These are phyloP conservation scores for Boletus bicolor DNA, from an alignment of 768 basidiomycete genomes.

Conservation along the genomic window DNA sequence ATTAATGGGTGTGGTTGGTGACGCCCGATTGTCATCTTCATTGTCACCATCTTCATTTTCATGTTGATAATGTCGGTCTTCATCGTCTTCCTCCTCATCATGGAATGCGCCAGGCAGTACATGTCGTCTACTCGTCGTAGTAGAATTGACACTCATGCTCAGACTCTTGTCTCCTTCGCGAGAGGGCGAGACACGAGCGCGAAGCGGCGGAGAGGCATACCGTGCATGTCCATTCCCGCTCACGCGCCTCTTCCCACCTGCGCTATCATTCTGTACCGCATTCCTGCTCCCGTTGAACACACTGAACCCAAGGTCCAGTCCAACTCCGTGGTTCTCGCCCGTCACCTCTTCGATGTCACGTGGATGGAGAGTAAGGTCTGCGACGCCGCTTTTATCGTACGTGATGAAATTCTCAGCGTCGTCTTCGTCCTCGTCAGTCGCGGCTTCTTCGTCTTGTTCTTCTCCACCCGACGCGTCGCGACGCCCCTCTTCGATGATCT, in stretches of 20 bases:
- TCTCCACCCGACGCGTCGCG: neutral
- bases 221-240: neutral
- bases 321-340: slow-evolving; percentile 2
- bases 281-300: slow-evolving; percentile 16
- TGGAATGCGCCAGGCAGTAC: slow-evolving; percentile 47
- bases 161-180: slow-evolving; percentile 14
- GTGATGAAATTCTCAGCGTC: slow-evolving; percentile 19
- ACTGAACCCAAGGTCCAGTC: slow-evolving; percentile 18
- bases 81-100: slow-evolving; percentile 38
- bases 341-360: slow-evolving; percentile 9
- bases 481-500: slow-evolving; percentile 8
- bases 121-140: slow-evolving; percentile 22
- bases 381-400: slow-evolving; percentile 13
- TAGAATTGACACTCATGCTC: slow-evolving; percentile 11
- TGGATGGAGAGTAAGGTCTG: slow-evolving; percentile 18
- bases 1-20: slow-evolving; percentile 5
- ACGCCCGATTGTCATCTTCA: slow-evolving; percentile 9
- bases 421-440: slow-evolving; percentile 13
- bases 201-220: slow-evolving; percentile 9
- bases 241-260: neutral
- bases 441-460: slow-evolving; percentile 1
- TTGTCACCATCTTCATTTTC: slow-evolving; percentile 25
- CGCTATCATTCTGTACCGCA: neutral
- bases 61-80: slow-evolving; percentile 18
- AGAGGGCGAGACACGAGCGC: slow-evolving; percentile 3